These are phyloP conservation scores for Phytophthora meadii DNA, from an alignment of 352 stramenopile genomes.

Conservation along the genomic window DNA sequence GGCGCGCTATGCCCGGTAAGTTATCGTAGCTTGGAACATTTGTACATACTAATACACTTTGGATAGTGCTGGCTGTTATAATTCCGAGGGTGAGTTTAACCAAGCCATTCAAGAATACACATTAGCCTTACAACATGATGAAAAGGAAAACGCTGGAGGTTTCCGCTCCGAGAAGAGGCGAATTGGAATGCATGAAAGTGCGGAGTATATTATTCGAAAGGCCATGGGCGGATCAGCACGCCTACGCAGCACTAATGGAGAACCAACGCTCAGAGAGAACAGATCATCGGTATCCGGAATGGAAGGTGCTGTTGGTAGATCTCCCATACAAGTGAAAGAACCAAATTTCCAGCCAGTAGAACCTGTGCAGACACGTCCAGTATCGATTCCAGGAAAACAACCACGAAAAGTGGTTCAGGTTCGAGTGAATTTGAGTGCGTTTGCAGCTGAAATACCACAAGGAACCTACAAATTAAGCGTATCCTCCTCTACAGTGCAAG, in stretches of 20 bases:
- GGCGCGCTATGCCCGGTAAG: conserved; percentile 69
- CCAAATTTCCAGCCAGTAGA: not conserved
- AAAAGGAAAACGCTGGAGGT: conserved; percentile 47
- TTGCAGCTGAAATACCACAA: conserved; percentile 14
- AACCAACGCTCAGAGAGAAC: not conserved
- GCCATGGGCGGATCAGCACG: conserved; percentile 18
- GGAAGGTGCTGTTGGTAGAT: no score
- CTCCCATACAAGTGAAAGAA: no score
- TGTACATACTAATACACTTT: no score
- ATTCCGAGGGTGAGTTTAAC: conserved; percentile 71
- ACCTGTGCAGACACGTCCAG: not conserved
- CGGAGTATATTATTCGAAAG: conserved; percentile 34
- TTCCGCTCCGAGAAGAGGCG: conserved; percentile 34
- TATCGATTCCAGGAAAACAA: conserved; percentile 13
- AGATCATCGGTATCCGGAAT: not conserved
- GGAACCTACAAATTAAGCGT: not conserved
- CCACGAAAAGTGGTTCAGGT: conserved; percentile 55
- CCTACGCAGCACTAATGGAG: conserved; percentile 5
- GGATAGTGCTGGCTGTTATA: conserved; percentile 69
- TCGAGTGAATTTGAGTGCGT: conserved; percentile 49
- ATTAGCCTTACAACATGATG: conserved; percentile 72
- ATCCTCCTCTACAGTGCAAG: not conserved
- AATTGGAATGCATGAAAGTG: conserved; percentile 28
- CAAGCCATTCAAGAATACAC: conserved; percentile 82
- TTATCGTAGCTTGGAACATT: not conserved